Conservation (phyloP, 2,329 filamentous ascomycete genomes). For the Plenodomus tracheiphilus region DNA sequence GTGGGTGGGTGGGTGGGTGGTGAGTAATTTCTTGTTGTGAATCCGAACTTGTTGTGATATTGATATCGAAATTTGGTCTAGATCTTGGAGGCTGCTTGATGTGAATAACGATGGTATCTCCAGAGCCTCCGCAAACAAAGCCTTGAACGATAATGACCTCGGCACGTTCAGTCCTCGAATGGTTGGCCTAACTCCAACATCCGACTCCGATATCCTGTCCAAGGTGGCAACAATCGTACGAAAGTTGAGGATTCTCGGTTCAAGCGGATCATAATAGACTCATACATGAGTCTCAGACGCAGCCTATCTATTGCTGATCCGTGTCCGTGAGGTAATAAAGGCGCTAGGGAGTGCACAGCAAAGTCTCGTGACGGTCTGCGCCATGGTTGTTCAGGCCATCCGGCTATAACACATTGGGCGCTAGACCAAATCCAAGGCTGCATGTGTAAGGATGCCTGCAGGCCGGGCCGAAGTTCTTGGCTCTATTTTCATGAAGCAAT, state of each 20-base stretch:
- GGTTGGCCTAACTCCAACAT: background rate
- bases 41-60: too few species aligned
- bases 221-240: background rate
- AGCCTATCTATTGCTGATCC: background rate
- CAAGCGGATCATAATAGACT: background rate
- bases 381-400: constrained; percentile 6
- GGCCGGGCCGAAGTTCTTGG: constrained; percentile 14
- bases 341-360: background rate
- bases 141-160: background rate
- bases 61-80: background rate
- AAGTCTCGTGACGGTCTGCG: constrained; percentile 10
- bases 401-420: background rate
- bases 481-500: background rate
- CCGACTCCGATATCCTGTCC: background rate
- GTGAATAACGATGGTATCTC: background rate
- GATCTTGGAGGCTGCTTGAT: background rate
- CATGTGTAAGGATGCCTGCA: background rate
- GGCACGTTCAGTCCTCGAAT: background rate
- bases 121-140: background rate
- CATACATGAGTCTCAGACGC: background rate
- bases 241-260: background rate
- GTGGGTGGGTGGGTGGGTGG: constrained; percentile 6
- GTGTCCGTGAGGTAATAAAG: background rate
- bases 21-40: too few species aligned
- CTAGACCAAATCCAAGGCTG: constrained; percentile 10